Percentiles rank a stretch among this genome's conserved stretches.
Conservation (phyloP, 306 rosid genomes). For the Glycine latifolia region DNA sequence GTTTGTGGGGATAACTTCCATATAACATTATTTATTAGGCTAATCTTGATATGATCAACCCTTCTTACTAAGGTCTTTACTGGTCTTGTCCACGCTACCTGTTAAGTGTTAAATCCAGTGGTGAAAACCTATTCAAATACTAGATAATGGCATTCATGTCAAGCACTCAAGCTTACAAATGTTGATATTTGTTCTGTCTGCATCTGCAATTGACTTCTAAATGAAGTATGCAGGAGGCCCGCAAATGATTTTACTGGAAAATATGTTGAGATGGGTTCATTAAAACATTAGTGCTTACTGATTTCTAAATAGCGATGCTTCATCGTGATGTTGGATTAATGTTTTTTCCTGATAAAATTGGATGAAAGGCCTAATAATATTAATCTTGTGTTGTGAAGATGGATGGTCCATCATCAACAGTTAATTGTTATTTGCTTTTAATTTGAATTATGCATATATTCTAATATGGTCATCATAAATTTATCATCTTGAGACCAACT, state of each 20-base stretch:
- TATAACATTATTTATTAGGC: neutral
- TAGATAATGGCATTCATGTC: constrained; percentile 10
- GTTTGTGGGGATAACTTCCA: constrained; percentile 9
- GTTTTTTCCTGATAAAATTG: constrained; percentile 1
- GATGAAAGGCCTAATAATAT: neutral
- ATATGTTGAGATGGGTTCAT: constrained; percentile 23
- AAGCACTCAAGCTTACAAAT: neutral
- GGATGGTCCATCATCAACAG: constrained; percentile 31
- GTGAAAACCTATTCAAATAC: constrained; percentile 5
- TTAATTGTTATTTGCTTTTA: constrained; percentile 26
- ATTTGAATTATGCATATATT: constrained; percentile 25
- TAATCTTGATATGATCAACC: constrained; percentile 14
- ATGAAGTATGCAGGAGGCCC: constrained; percentile 12
- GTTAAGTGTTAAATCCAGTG: neutral
- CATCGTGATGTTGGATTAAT: neutral
- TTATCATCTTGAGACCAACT: constrained; percentile 22
- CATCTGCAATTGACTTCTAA: constrained; percentile 28
- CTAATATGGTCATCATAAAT: neutral
- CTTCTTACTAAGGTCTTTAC: neutral
- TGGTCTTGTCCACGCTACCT: neutral
- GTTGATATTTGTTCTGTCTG: neutral
- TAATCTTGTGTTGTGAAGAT: neutral
- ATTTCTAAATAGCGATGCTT: neutral
- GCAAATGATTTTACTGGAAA: constrained; percentile 14
- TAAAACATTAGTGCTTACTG: neutral